Base-by-base conservation (phyloP, 225 moss, liverwort and hornwort genomes). In the Polytrichum commune region DNA sequence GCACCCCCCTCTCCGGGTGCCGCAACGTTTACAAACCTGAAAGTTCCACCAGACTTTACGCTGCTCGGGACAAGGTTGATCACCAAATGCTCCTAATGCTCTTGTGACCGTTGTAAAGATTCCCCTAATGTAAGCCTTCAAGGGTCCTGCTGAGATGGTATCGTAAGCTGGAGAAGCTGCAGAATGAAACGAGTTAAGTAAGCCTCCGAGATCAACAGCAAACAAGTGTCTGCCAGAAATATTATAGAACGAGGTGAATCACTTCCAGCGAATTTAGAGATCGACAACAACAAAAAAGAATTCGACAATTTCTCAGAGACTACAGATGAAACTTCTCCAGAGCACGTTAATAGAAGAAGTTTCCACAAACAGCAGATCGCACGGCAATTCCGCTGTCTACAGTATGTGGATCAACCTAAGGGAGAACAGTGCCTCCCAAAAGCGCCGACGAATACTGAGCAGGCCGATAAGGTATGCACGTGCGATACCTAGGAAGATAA, bases 1-100 rank as follows among this genome's bases (percentile, higher is more conserved):
- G 81, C 84, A 79, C 81, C 81, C 87, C 68, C 60, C 35, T 70
- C 30, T 33, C 69, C 19, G 69, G 69, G 69, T 58, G 69, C 69
- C 29, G 74, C 67, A 63, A 55, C 76, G 72, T 72, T 60, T 55
- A 66, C 73, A 83, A 68, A 80, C 65, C 83, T 57, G 68, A 69
- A 57, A 71, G 69, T 71, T 62, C 73, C 78, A 78, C 74, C 83
- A 73, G 46, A 46, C 46, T 46, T 46, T 46, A 16, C 46, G 27
- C 63, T 61, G 60, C 70, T 63, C 63, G 53, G 62, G 62, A 72
- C 53, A 63, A 22, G 22, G 25, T 27, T 63, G 27, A 63, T 63
- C 27, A 63, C 27, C 13, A 27, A 63, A 24, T 20, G 10, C 26
- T 23, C 32, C 66, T 38, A 6, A 22, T 19, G 32, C 30, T 16